Percentiles rank a stretch among this genome's conserved stretches.
These are phyloP conservation scores for Rosa multiflora DNA, from an alignment of 306 rosid genomes.

Conservation along the genomic window DNA sequence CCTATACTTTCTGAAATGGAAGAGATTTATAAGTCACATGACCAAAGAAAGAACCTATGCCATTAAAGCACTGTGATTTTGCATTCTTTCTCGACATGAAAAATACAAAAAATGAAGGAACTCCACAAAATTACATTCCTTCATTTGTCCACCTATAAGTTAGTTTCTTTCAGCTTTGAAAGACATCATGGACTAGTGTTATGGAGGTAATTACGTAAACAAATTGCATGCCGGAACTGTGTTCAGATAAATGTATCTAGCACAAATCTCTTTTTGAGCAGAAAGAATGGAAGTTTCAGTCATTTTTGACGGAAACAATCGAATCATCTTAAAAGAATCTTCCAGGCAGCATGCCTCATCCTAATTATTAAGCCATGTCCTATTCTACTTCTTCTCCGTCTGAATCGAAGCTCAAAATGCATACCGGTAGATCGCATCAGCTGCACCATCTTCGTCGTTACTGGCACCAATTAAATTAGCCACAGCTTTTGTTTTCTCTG, in stretches of 20 bases:
- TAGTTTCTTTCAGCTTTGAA: neutral
- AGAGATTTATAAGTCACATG: neutral
- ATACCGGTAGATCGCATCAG: slow-evolving; percentile 85
- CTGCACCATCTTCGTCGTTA: slow-evolving; percentile 92
- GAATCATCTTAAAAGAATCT: neutral
- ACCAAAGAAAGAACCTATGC: neutral
- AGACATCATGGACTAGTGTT: neutral
- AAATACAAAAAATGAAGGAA: neutral
- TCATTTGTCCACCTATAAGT: neutral
- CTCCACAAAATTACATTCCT: neutral
- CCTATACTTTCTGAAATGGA: neutral
- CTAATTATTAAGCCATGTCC: neutral
- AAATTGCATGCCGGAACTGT: neutral
- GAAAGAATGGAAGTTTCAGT: neutral
- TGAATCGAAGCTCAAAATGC: slow-evolving; percentile 57
- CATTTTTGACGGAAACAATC: neutral
- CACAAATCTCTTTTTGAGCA: neutral
- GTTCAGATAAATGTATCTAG: neutral
- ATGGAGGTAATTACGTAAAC: neutral
- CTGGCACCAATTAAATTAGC: slow-evolving; percentile 76
- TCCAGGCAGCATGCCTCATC: slow-evolving; percentile 2
- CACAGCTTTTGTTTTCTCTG: slow-evolving; percentile 78
- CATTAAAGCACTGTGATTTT: neutral
- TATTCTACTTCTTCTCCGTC: neutral
- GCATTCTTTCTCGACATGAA: neutral